Evolutionary conservation across 2,329 filamentous ascomycete species (phyloP), one percentile per base, ranked within the genome.

Genomic region (Xylariaceae sp.): DNA sequence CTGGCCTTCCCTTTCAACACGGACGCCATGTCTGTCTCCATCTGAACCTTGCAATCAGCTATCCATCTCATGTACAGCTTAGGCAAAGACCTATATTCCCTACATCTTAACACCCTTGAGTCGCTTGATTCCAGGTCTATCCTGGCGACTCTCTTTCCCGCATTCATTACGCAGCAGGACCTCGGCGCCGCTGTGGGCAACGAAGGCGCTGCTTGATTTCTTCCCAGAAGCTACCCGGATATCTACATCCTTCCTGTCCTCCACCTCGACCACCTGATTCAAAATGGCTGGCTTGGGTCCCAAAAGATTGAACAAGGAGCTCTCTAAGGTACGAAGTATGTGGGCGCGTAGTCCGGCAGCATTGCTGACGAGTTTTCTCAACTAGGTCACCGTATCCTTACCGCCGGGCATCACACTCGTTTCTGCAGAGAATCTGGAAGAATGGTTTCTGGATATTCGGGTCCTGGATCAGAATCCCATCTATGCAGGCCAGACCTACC

Each of bases 391-490:
- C 48, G 80, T 77, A 59, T 80, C 78, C 57, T 70, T 87, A 40
- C 86, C 87, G 41, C 85, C 85, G 18, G 86, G 86, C 50, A 96
- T 99, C 73, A 81, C 84, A 47, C 85, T 98, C 47, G 86, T 96
- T 57, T 85, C 87, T 46, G 87, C 91, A 54, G 90, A 96, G 45
- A 88, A 92, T 72, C 87, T 96, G 50, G 83, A 91, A 69, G 89
- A 95, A 77, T 99, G 95, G 96, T 80, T 88, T 48, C 87, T 98
- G 76, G 96, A 99, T 71, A 96, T 99, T 51, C 79, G 83, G 64
- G 93, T 99, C 50, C 83, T 98, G 41, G 95, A 98, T 73, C 78
- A 84, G 56, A 99, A 99, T 70, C 93, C 93, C 1, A 77, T 99
- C 46, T 99, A 99, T 75, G 76, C 84, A 49, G 83, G 86, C 70